Evolutionary conservation across 2,329 filamentous ascomycete genomes (phyloP).

Genomic region (Fusarium foetens): DNA sequence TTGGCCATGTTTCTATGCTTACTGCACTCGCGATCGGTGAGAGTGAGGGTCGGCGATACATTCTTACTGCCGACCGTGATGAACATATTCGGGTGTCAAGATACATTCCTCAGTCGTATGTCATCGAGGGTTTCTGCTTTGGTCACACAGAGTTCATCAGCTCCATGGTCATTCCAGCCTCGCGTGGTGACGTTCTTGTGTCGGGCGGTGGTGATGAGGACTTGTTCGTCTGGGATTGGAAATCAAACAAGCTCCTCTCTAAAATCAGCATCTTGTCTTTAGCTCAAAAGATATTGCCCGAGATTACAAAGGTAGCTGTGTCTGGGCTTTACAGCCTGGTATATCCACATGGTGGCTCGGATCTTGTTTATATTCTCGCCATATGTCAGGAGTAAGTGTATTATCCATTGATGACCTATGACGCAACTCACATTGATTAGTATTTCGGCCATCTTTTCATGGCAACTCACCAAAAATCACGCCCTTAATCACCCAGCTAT

Average conservation of each 20-base stretch:
- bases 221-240: constrained; percentile 87
- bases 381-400: constrained; percentile 66
- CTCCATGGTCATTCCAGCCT: constrained; percentile 73
- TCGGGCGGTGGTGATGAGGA: constrained; percentile 88
- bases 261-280: constrained; percentile 63
- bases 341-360: constrained; percentile 44
- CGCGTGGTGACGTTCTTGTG: constrained; percentile 71
- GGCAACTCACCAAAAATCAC: constrained; percentile 62
- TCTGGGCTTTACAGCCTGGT: constrained; percentile 53
- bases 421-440: constrained; percentile 49
- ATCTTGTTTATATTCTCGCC: constrained; percentile 57
- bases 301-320: constrained; percentile 59
- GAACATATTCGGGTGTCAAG: constrained; percentile 89
- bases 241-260: constrained; percentile 61
- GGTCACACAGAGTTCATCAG: constrained; percentile 89
- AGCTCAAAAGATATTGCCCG: constrained; percentile 52
- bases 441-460: constrained; percentile 72
- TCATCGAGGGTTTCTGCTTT: constrained; percentile 90
- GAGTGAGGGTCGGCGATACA: constrained; percentile 57
- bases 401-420: background rate
- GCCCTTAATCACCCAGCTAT: constrained; percentile 58
- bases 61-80: constrained; percentile 67
- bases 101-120: constrained; percentile 81
- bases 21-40: constrained; percentile 74
- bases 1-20: constrained; percentile 96